A percentile compares a stretch with the other conserved stretches of the same genome.
phyloP scores from a whole-genome alignment of 108 stramenopile species.

The Cyclotella cryptica region DNA sequence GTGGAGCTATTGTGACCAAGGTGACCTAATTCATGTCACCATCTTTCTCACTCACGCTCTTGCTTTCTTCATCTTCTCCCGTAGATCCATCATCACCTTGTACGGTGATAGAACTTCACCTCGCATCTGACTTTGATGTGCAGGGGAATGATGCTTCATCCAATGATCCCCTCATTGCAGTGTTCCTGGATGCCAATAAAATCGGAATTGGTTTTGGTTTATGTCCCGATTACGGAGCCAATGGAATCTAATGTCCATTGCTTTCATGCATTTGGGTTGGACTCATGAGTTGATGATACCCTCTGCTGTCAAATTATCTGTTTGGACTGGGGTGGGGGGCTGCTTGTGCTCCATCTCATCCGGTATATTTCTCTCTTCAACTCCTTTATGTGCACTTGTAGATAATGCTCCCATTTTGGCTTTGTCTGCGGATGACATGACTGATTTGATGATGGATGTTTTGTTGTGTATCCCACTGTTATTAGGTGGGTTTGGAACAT shows the following conservation, averaged over 20 bases:
- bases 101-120: background rate
- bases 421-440: conserved; percentile 50
- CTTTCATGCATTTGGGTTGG: conserved; percentile 41
- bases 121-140: conserved; percentile 21
- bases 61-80: background rate
- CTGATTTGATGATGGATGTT: conserved; percentile 34
- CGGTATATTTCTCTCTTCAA: conserved; percentile 22
- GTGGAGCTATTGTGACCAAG: no score
- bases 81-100: background rate
- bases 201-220: conserved; percentile 16
- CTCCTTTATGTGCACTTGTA: conserved; percentile 44
- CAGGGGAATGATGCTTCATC: conserved; percentile 14
- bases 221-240: conserved; percentile 8
- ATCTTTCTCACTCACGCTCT: no score
- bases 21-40: no score
- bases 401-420: conserved; percentile 51
- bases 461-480: conserved; percentile 35
- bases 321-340: conserved; percentile 28
- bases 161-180: background rate
- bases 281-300: conserved; percentile 54
- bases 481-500: conserved; percentile 23
- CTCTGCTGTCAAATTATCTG: conserved; percentile 53
- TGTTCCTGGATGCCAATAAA: conserved; percentile 17
- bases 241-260: conserved; percentile 21
- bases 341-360: conserved; percentile 38